These are phyloP conservation scores for Komagataella phaffii DNA, from an alignment of 805 yeast genomes.

Conservation along the genomic window DNA sequence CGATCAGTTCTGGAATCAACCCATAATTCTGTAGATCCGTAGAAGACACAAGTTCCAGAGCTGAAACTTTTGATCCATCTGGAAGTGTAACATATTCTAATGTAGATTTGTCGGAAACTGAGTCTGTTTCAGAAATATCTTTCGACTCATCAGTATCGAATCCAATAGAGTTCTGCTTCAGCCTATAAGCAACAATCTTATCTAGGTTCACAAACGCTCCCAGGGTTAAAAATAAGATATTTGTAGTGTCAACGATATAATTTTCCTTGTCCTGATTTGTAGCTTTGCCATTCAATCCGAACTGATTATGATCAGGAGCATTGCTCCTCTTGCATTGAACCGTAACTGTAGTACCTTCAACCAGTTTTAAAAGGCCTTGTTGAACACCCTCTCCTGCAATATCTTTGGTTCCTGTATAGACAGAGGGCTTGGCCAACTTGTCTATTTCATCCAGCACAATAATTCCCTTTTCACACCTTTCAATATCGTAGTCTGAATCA, in stretches of 20 bases:
- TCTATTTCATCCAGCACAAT: slow-evolving; percentile 49
- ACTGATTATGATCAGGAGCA: neutral
- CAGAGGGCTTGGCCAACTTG: slow-evolving; percentile 36
- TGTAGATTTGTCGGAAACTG: neutral
- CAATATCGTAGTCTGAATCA: slow-evolving; percentile 36
- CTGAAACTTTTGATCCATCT: slow-evolving; percentile 23
- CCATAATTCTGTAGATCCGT: slow-evolving; percentile 39
- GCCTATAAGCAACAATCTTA: slow-evolving; percentile 27
- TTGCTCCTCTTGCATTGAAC: slow-evolving; percentile 20
- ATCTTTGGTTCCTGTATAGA: slow-evolving; percentile 35
- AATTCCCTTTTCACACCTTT: slow-evolving; percentile 40
- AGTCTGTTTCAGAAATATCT: neutral
- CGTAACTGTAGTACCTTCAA: slow-evolving; percentile 41
- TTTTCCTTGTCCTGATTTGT: slow-evolving; percentile 17
- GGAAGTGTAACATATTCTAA: slow-evolving; percentile 22
- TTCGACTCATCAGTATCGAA: slow-evolving; percentile 9
- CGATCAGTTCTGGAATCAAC: slow-evolving; percentile 45
- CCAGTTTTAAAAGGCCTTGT: slow-evolving; percentile 40
- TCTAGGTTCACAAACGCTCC: slow-evolving; percentile 55
- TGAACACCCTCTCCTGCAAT: slow-evolving; percentile 58
- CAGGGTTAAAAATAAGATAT: slow-evolving; percentile 41
- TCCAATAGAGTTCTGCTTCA: slow-evolving; percentile 14
- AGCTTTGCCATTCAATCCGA: neutral
- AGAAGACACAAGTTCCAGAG: slow-evolving; percentile 32
- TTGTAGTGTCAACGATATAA: slow-evolving; percentile 38